Evolutionary conservation across 2,329 filamentous ascomycete genomes (phyloP).

Genomic region (Daldinia eschscholtzii): DNA sequence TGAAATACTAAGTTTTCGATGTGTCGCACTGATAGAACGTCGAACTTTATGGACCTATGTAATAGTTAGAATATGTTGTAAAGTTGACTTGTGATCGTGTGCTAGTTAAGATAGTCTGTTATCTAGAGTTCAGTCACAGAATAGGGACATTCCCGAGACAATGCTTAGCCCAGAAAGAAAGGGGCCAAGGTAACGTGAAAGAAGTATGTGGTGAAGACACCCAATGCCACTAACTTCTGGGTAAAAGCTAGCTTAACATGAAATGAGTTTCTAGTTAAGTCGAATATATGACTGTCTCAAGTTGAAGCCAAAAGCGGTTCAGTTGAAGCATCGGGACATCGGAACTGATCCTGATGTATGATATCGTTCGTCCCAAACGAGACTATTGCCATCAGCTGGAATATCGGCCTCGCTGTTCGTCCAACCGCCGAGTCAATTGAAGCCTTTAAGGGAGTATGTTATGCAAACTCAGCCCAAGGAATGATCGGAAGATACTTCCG

Average conservation of each 20-base stretch:
- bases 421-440: not conserved
- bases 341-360: constrained; percentile 19
- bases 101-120: constrained; percentile 5
- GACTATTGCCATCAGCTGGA: constrained; percentile 16
- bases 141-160: constrained; percentile 13
- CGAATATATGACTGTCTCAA: constrained; percentile 23
- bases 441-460: constrained; percentile 4
- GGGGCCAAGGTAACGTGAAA: constrained; percentile 8
- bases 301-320: constrained; percentile 30
- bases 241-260: not conserved
- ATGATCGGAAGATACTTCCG: constrained; percentile 4
- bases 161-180: not conserved
- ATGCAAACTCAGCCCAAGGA: constrained; percentile 25
- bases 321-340: not conserved
- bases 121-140: constrained; percentile 25
- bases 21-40: constrained; percentile 20
- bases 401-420: constrained; percentile 27
- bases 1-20: constrained; percentile 30
- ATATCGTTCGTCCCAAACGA: constrained; percentile 18
- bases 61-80: not conserved
- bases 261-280: not conserved
- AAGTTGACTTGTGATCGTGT: not conserved
- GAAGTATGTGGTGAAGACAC: constrained; percentile 4
- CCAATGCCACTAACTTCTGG: not conserved
- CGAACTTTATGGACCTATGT: constrained; percentile 25